Evolutionary conservation across 78 protist species (phyloP), one percentile per base, ranked within the genome.

Genomic region (Goniomonas avonlea): DNA sequence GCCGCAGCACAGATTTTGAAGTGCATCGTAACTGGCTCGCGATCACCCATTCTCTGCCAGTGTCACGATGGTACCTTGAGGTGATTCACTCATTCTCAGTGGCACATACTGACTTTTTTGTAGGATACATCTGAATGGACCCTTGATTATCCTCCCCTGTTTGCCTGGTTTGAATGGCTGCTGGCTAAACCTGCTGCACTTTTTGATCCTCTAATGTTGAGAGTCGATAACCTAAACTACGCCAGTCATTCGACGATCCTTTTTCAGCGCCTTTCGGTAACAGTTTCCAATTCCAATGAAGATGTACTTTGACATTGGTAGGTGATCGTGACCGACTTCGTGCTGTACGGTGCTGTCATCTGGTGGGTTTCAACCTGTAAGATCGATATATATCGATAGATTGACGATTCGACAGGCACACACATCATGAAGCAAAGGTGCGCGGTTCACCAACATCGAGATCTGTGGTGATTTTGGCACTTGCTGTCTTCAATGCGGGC

Each of bases 1-100:
- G 66, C 8, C 7, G 3, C 3, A 55, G 70, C n/a, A 88, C 91
- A 0, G 91, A 88, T 82, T 95, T 95, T 63, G 98, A 95, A 34
- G 96, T 93, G 50, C 96, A 95, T 56, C 87, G 97, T 31, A 91
- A 96, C 84, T 96, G 99, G 99, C 65, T 94, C 74, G 95, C 99
- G n/a, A 85, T 94, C 53, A 94, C 97, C n/a, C 66, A 88, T 37
- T 50, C 83, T 21, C 80, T 89, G 23, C 97, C 96, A 5, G 17
- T 94, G 25, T 39, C 73, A 1, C n/a, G 47, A 20, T 82, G 86
- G 85, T 81, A 59, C 50, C 0, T 0, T 8, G 80, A 59, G 53
- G 25, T 55, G 13, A 91, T 96, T 20, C 75, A 85, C 43, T 29
- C 74, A 20, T 68, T 85, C 17, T 94, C 96, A 9, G 15, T 94